Conservation (phyloP, 495 filamentous ascomycete genomes). For the Diplogelasinospora grovesii region DNA sequence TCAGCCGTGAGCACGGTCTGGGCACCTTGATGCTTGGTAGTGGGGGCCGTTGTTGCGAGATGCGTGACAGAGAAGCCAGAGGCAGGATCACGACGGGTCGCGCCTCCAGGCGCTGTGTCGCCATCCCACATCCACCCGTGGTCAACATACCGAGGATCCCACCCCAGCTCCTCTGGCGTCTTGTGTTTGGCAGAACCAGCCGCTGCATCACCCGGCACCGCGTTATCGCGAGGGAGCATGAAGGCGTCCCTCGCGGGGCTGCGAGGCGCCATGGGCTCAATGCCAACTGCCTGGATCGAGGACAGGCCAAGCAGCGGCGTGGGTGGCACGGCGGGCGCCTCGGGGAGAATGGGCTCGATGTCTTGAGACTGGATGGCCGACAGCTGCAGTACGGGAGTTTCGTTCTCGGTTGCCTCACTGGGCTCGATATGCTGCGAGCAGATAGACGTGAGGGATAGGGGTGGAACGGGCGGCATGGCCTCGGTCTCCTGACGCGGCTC, state of each 20-base stretch:
- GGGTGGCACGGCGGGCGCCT: constrained; percentile 6
- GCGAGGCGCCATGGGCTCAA: constrained; percentile 42
- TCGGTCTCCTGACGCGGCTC: constrained; percentile 21
- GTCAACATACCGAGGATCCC: no score
- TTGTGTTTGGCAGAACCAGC: no score
- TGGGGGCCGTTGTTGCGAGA: no score
- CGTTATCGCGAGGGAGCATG: constrained; percentile 42
- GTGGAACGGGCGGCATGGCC: constrained; percentile 5
- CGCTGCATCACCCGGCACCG: no score
- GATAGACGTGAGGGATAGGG: constrained; percentile 9
- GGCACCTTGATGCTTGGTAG: constrained; percentile 63
- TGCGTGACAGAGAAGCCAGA: no score
- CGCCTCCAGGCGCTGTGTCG: no score
- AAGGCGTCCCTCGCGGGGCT: constrained; percentile 43
- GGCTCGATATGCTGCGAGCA: constrained; percentile 14
- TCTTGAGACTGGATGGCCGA: constrained; percentile 26
- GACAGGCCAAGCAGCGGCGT: constrained; percentile 40
- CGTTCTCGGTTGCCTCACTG: neutral
- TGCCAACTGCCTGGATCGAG: constrained; percentile 40
- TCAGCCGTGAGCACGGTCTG: constrained; percentile 71
- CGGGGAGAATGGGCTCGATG: constrained; percentile 44
- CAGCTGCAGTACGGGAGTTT: constrained; percentile 13
- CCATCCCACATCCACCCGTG: no score
- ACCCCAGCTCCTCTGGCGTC: no score
- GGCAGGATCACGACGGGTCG: no score